Conservation (phyloP, 495 filamentous ascomycete genomes). For the Jackrogersella multiformis region DNA sequence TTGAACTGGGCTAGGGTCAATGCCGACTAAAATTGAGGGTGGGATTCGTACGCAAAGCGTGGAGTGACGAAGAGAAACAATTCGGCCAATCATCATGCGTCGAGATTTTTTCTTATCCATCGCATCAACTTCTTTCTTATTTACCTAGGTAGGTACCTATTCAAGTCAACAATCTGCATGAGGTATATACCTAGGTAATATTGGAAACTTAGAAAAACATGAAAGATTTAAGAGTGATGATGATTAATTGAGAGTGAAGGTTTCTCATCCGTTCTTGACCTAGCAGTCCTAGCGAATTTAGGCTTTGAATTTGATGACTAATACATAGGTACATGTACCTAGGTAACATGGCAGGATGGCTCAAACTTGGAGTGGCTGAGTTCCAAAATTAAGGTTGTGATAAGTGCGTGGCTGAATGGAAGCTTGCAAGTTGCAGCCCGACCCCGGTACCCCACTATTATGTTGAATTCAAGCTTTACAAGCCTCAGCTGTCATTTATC, state of each 20-base stretch:
- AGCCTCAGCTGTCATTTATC: constrained; percentile 20
- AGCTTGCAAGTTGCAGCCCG: too few relatives aligned
- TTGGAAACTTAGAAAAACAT: not conserved
- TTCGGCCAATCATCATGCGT: constrained; percentile 3
- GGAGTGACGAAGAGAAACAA: constrained; percentile 6
- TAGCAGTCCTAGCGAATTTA: too few relatives aligned
- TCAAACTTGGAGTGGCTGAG: too few relatives aligned
- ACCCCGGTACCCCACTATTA: constrained; percentile 9
- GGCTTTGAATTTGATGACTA: too few relatives aligned
- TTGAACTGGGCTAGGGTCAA: constrained; percentile 21
- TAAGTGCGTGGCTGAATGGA: constrained; percentile 10
- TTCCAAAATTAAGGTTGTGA: not conserved
- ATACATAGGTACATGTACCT: too few relatives aligned
- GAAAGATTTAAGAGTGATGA: not conserved
- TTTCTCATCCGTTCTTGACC: too few relatives aligned
- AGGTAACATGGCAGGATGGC: too few relatives aligned
- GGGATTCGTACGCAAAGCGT: constrained; percentile 25
- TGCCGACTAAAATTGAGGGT: constrained; percentile 18
- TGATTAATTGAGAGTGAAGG: too few relatives aligned
- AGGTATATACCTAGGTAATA: not conserved
- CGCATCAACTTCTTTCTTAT: not conserved
- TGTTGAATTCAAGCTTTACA: constrained; percentile 20
- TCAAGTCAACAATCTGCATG: not conserved
- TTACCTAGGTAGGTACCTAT: not conserved
- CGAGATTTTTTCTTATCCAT: too few relatives aligned